Evolutionary conservation across 805 yeast species (phyloP), one percentile per base, ranked within the genome.

Genomic region (Candida ipomoeae): DNA sequence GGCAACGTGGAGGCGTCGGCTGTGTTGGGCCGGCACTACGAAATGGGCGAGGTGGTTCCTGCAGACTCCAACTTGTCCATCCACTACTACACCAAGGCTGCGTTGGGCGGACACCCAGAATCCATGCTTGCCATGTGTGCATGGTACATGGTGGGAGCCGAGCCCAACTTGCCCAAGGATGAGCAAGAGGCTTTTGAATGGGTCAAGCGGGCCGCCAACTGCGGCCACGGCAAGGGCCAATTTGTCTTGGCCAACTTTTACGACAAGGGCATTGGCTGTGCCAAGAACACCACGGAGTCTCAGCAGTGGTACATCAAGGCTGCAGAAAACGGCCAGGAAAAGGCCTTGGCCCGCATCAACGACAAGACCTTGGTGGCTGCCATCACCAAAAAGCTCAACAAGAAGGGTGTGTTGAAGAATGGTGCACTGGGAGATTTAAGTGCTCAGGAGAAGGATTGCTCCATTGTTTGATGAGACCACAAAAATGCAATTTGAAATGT

Each of bases 41-140:
- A 92, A 66, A 68, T 82, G 33, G 98, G 94, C 6, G 87, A 81
- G 51, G 65, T 82, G 52, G 77, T 90, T 11, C 87, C 89, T 2
- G 86, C 82, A 53, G 96, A 94, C 65, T 74, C 90, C 0, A 85
- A 87, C 55, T 73, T 92, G 44, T 86, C 96, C 1, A 88, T 94
- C 40, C 97, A 94, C 65, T 92, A 91, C 65, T 92, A 89, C 66
- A 90, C 96, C 0, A 83, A 87, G 55, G 96, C 96, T 0, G 97
- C 98, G 0, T 66, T 84, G 31, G 84, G 84, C 3, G 97, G 96
- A 6, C 96, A 94, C 65, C 79, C 96, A 0, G 83, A 80, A 44
- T 85, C 96, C 10, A 94, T 92, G 96, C 74, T 92, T 61, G 91
- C 96, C 1, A 75, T 92, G 72, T 91, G 97, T 66, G 97, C 97